Conservation (phyloP, 2,329 filamentous ascomycete genomes). For the Stachybotrys chlorohalonatus region DNA sequence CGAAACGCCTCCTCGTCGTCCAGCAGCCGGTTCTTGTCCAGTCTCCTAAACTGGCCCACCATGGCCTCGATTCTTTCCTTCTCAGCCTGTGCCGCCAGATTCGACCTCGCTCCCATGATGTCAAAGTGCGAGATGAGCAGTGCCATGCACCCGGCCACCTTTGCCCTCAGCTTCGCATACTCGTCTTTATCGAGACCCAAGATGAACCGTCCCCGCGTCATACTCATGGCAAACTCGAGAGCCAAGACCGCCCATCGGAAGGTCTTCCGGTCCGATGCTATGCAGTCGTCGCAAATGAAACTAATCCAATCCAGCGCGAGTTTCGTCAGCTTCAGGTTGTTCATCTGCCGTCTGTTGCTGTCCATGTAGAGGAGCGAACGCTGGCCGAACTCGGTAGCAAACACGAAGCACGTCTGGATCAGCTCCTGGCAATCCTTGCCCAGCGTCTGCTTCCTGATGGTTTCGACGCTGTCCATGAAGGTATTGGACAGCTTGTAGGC, state of each 20-base stretch:
- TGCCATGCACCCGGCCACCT: conserved; percentile 96
- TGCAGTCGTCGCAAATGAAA: conserved; percentile 95
- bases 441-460: conserved; percentile 76
- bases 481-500: conserved; percentile 95
- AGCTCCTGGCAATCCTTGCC: conserved; percentile 87
- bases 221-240: conserved; percentile 93
- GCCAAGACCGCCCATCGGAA: conserved; percentile 96
- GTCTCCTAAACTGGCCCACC: conserved; percentile 63
- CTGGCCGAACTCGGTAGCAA: conserved; percentile 97
- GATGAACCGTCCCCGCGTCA: conserved; percentile 90
- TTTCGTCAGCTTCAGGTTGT: conserved; percentile 90
- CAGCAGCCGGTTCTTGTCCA: conserved; percentile 64
- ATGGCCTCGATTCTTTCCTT: conserved; percentile 78
- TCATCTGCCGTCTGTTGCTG: conserved; percentile 89
- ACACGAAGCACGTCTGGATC: conserved; percentile 95
- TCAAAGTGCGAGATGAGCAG: conserved; percentile 97
- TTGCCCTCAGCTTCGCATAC: conserved; percentile 71
- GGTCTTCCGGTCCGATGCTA: conserved; percentile 87
- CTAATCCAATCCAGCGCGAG: conserved; percentile 94
- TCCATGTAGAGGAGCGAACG: conserved; percentile 94
- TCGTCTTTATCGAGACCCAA: conserved; percentile 84
- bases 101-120: conserved; percentile 95
- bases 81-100: conserved; percentile 86
- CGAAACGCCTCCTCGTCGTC: conserved; percentile 81
- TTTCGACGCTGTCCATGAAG: conserved; percentile 97